Conservation (phyloP, 768 basidiomycete species). For the Infundibulicybe gibba region DNA sequence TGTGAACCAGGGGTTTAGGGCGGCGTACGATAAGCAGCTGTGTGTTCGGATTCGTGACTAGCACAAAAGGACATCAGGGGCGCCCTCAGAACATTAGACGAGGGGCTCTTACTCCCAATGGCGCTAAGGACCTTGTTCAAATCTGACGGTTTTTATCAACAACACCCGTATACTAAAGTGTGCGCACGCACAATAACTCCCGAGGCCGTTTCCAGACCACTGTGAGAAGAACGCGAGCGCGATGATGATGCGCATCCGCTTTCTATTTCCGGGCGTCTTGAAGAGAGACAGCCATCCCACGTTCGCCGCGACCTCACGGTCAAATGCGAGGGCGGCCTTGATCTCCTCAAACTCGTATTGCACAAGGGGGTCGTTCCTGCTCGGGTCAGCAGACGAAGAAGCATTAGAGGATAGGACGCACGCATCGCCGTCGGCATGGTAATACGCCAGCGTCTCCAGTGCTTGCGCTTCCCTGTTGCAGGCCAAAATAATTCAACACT, state of each 20-base stretch:
- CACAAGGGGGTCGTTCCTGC: constrained; percentile 50
- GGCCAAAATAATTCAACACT: too few relatives aligned
- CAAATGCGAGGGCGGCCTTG: constrained; percentile 48
- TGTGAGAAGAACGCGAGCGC: constrained; percentile 60
- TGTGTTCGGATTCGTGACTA: constrained; percentile 39
- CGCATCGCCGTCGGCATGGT: constrained; percentile 51
- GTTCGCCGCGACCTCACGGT: constrained; percentile 34
- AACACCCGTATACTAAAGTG: neutral
- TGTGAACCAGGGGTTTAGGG: constrained; percentile 3
- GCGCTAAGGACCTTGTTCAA: constrained; percentile 50
- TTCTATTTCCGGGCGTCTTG: constrained; percentile 47
- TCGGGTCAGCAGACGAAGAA: neutral
- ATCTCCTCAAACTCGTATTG: constrained; percentile 65
- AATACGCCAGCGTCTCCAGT: constrained; percentile 44
- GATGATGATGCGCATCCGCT: constrained; percentile 52
- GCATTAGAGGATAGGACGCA: constrained; percentile 7
- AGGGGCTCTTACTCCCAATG: constrained; percentile 34
- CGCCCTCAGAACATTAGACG: neutral
- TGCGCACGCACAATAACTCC: constrained; percentile 20
- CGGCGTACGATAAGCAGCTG: constrained; percentile 34
- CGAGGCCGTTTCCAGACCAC: constrained; percentile 51
- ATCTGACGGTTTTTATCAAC: constrained; percentile 18
- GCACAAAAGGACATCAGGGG: neutral
- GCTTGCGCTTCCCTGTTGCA: constrained; percentile 47
- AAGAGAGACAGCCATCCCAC: constrained; percentile 44